Conservation (phyloP, 371 early-diverging fungal genomes). For the Lichtheimia hyalospora region DNA sequence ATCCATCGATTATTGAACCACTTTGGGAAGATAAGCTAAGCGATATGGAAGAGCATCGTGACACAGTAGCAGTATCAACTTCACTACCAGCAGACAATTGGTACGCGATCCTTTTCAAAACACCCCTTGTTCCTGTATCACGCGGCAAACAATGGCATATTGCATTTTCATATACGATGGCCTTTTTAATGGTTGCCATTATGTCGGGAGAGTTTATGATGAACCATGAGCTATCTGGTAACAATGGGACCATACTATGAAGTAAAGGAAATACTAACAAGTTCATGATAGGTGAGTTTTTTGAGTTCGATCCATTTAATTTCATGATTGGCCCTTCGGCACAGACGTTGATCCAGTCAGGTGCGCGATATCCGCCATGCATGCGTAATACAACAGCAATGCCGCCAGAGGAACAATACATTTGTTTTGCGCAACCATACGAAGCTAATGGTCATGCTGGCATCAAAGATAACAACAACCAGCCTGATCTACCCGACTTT, state of each 20-base stretch:
- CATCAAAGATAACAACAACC: conserved; percentile 6
- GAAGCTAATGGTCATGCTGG: conserved; percentile 4
- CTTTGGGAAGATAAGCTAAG: neutral
- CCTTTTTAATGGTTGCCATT: conserved; percentile 8
- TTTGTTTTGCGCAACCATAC: conserved; percentile 17
- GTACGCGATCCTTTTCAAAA: conserved; percentile 2
- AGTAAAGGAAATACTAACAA: neutral
- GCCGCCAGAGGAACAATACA: conserved; percentile 25
- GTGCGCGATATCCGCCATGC: conserved; percentile 54
- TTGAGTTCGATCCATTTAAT: conserved; percentile 25
- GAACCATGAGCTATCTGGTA: conserved; percentile 17
- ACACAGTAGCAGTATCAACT: neutral
- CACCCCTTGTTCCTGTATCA: conserved; percentile 4
- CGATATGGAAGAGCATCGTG: neutral
- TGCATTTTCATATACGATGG: conserved; percentile 14
- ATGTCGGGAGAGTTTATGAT: conserved; percentile 25
- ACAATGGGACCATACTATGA: neutral
- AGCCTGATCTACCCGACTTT: neutral
- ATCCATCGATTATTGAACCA: neutral
- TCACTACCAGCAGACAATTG: neutral
- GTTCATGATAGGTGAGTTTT: conserved; percentile 15
- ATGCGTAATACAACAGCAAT: conserved; percentile 43
- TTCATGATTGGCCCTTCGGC: conserved; percentile 23
- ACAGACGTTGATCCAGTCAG: conserved; percentile 38
- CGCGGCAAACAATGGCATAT: conserved; percentile 17